These are phyloP conservation scores for Phytophthora tubulina DNA, from an alignment of 352 stramenopile genomes.

Conservation along the genomic window DNA sequence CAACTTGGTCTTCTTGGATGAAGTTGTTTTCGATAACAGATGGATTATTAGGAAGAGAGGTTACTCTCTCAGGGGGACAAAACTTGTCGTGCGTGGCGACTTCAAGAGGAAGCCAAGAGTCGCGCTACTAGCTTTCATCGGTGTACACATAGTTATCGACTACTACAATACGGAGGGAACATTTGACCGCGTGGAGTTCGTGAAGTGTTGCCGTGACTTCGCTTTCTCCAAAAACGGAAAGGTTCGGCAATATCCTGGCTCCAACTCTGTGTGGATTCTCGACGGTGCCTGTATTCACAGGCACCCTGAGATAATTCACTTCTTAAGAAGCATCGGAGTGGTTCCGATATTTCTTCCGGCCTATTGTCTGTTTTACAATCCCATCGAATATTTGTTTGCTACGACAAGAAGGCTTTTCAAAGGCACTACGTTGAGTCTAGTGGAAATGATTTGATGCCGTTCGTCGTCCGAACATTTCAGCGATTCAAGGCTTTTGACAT, in stretches of 20 bases:
- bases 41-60: slow-evolving; percentile 40
- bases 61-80: slow-evolving; percentile 31
- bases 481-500: slow-evolving; percentile 1
- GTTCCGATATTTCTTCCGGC: neutral
- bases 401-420: neutral
- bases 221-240: neutral
- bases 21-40: slow-evolving; percentile 37
- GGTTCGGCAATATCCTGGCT: slow-evolving; percentile 33
- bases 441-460: neutral
- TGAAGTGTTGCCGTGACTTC: slow-evolving; percentile 17
- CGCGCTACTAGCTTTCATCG: slow-evolving; percentile 29
- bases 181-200: slow-evolving; percentile 41
- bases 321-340: slow-evolving; percentile 34
- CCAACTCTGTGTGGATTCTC: slow-evolving; percentile 43
- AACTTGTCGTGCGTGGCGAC: slow-evolving; percentile 34
- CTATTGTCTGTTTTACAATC: slow-evolving; percentile 3
- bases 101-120: slow-evolving; percentile 38
- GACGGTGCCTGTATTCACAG: slow-evolving; percentile 42
- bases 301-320: slow-evolving; percentile 41
- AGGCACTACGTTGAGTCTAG: slow-evolving; percentile 6
- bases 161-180: slow-evolving; percentile 35
- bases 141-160: slow-evolving; percentile 31
- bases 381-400: slow-evolving; percentile 7
- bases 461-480: neutral
- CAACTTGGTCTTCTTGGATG: slow-evolving; percentile 9